Evolutionary conservation across 352 stramenopile genomes (phyloP).

Genomic region (Globisporangium viniferum): DNA sequence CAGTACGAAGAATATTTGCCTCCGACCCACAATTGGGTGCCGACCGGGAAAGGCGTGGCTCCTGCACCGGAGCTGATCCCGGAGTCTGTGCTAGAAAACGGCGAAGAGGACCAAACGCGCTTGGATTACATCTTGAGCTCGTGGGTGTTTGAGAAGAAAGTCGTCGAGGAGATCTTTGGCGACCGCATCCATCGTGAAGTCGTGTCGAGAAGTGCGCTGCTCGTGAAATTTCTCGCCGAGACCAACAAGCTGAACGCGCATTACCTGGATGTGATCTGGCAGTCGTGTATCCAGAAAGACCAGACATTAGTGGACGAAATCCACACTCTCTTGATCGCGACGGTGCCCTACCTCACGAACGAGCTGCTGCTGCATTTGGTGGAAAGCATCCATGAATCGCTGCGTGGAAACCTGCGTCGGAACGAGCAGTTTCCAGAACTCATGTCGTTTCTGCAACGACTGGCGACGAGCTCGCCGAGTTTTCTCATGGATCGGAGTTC

Average conservation of each 20-base stretch:
- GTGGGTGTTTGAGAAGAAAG: conserved; percentile 72
- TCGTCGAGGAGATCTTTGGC: conserved; percentile 86
- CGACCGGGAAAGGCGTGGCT: conserved; percentile 66
- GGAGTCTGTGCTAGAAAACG: conserved; percentile 56
- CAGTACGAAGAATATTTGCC: conserved; percentile 92
- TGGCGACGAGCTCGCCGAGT: conserved; percentile 57
- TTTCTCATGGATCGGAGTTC: conserved; percentile 73
- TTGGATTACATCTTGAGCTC: conserved; percentile 72
- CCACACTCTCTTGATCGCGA: conserved; percentile 72
- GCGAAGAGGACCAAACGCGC: conserved; percentile 43
- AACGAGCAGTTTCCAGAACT: conserved; percentile 65
- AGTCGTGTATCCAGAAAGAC: conserved; percentile 83
- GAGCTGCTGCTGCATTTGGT: conserved; percentile 68
- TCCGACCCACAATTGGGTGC: conserved; percentile 87
- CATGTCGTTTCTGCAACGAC: conserved; percentile 76
- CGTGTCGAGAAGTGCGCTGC: conserved; percentile 71
- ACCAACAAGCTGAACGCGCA: conserved; percentile 66
- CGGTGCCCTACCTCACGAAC: conserved; percentile 72
- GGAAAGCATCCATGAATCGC: conserved; percentile 55
- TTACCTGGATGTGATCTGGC: conserved; percentile 74
- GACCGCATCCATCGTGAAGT: conserved; percentile 88
- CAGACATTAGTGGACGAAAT: conserved; percentile 82
- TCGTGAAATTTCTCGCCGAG: conserved; percentile 86
- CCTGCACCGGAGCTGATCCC: conserved; percentile 70
- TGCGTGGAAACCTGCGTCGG: conserved; percentile 46